Evolutionary conservation across 2,329 filamentous ascomycete species (phyloP).

Genomic region (Cercospora sojina): DNA sequence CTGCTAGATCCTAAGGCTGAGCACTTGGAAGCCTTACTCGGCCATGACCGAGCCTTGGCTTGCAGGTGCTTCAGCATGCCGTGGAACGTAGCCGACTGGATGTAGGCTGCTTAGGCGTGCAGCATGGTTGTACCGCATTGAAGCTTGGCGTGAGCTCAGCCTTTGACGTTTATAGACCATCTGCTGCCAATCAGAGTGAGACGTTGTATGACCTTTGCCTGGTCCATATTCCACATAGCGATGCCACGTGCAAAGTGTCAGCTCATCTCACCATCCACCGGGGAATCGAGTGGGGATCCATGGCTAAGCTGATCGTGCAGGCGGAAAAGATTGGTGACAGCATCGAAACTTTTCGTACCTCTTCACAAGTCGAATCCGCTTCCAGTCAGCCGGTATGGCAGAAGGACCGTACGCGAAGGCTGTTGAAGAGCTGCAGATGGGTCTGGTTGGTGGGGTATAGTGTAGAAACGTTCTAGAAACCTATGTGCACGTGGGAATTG

Average conservation of each 20-base stretch:
- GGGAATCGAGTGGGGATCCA: not conserved
- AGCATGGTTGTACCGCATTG: not conserved
- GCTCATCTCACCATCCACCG: not conserved
- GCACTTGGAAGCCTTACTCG: not conserved
- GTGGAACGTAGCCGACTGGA: not conserved
- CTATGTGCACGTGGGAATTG: not conserved
- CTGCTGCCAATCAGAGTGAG: slow-evolving; percentile 3
- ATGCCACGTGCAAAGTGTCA: not conserved
- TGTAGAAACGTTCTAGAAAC: no score
- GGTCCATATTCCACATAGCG: not conserved
- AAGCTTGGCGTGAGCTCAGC: slow-evolving; percentile 10
- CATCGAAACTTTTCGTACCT: not conserved
- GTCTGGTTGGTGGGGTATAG: not conserved
- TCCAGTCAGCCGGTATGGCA: not conserved
- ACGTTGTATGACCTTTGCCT: not conserved
- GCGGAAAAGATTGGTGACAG: not conserved
- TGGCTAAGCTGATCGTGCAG: not conserved
- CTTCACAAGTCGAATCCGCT: not conserved
- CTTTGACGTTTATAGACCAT: slow-evolving; percentile 6
- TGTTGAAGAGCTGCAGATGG: not conserved
- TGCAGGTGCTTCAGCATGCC: not conserved
- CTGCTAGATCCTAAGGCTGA: not conserved
- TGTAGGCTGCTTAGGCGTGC: not conserved
- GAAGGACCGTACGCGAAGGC: not conserved
- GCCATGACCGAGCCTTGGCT: not conserved